Evolutionary conservation across 2,329 filamentous ascomycete genomes (phyloP).

Genomic region (Calonectria pseudoturangicola): DNA sequence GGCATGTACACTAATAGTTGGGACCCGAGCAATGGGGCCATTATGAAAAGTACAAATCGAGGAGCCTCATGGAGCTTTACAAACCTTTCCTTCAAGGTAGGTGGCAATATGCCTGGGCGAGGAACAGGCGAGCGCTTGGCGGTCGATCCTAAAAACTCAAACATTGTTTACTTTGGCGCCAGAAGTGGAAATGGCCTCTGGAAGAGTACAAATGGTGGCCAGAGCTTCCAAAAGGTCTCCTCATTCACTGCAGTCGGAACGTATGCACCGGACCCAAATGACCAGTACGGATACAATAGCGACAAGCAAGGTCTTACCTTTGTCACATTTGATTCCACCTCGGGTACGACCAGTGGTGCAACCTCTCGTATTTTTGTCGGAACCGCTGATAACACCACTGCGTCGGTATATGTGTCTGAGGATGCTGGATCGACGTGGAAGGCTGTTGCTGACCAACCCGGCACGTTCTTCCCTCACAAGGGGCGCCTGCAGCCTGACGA

Average conservation of each 20-base stretch:
- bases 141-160: slow-evolving; percentile 74
- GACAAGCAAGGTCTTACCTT: slow-evolving; percentile 70
- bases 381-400: slow-evolving; percentile 70
- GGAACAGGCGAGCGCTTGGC: slow-evolving; percentile 76
- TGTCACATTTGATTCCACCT: slow-evolving; percentile 74
- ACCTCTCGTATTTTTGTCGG: slow-evolving; percentile 75
- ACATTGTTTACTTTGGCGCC: slow-evolving; percentile 75
- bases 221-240: slow-evolving; percentile 70
- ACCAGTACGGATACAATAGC: slow-evolving; percentile 65
- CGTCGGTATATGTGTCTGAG: slow-evolving; percentile 72
- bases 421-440: slow-evolving; percentile 73
- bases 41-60: slow-evolving; percentile 72
- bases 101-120: slow-evolving; percentile 77
- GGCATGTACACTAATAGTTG: slow-evolving; percentile 77
- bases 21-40: slow-evolving; percentile 74
- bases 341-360: slow-evolving; percentile 64
- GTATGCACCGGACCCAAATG: slow-evolving; percentile 66
- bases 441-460: slow-evolving; percentile 69
- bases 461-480: slow-evolving; percentile 72
- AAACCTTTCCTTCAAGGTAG: slow-evolving; percentile 74
- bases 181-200: slow-evolving; percentile 75
- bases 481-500: slow-evolving; percentile 69
- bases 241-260: slow-evolving; percentile 71
- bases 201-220: slow-evolving; percentile 75
- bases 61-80: slow-evolving; percentile 71